Evolutionary conservation across 768 basidiomycete genomes (phyloP), one percentile per base, ranked within the genome.

Genomic region (Suillus placidus): DNA sequence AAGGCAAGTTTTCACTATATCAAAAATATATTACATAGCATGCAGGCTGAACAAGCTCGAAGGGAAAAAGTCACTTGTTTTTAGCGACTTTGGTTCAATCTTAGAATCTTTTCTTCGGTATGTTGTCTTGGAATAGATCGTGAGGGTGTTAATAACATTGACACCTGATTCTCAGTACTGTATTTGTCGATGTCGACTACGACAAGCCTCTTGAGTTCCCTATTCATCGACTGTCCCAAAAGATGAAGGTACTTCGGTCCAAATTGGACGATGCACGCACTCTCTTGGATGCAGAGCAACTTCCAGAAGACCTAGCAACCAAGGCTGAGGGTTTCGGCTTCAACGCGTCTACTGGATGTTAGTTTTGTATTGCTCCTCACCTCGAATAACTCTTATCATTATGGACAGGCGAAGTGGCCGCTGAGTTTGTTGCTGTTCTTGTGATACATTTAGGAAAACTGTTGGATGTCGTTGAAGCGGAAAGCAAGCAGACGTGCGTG

Each of bases 81-180:
- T 60, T 26, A 60, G 40, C 18, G 58, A 60, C 58, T 60, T 60
- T 6, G 42, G 58, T 32, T 7, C 58, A 5, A 40, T 42, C 18
- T 60, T 60, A 4, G 30, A 60, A 5, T 60, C 58, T n/a, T 60
- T 60, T 7, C 58, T 60, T 30, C 38, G 30, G 58, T 60, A 60
- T 8, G 40, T 40, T 32, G 18, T 42, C 18, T 32, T 42, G 10
- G 6, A 42, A 60, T 20, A 12, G 18, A 20, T 30, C 3, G 6
- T 26, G 26, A 14, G 13, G 18, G 10, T 60, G 10, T 7, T 60
- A 30, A 42, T 42, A 26, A 51, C 6, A 7, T 51, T 14, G 47
- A 14, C 26, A 20, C 38, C 18, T 42, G 26, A 26, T 60, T 30
- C 40, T 32, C 26, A 60, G 58, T 1, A 60, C 58, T 60, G 20